Conservation (phyloP, 2,329 filamentous ascomycete genomes). For the Aspergillus pseudoviridinutans region DNA sequence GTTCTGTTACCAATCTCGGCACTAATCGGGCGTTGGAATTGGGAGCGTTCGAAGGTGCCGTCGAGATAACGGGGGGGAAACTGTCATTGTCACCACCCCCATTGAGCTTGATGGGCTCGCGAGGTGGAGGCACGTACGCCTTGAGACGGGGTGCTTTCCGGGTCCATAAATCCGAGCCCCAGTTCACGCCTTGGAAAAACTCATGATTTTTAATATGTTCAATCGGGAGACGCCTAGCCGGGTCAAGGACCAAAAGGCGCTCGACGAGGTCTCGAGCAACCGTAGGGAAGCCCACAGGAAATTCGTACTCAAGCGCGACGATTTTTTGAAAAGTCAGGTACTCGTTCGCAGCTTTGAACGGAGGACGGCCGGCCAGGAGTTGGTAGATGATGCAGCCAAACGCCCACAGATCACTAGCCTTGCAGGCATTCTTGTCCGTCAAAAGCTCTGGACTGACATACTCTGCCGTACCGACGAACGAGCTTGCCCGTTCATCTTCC, state of each 20-base stretch:
- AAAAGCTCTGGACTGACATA: conserved; percentile 98
- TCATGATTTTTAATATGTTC: conserved; percentile 96
- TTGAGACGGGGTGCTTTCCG: conserved; percentile 83
- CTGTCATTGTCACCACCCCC: conserved; percentile 42
- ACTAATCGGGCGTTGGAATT: conserved; percentile 56
- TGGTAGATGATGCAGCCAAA: conserved; percentile 99
- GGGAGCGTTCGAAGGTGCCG: conserved; percentile 36
- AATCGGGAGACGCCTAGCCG: conserved; percentile 75
- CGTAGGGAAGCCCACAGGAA: conserved; percentile 80
- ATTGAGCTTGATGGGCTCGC: conserved; percentile 75
- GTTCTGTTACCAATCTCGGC: conserved; percentile 82
- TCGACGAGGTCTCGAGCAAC: conserved; percentile 87
- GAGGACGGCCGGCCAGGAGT: conserved; percentile 87
- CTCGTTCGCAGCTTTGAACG: conserved; percentile 93
- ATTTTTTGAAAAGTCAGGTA: conserved; percentile 99
- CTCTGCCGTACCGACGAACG: conserved; percentile 95
- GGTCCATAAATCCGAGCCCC: conserved; percentile 83
- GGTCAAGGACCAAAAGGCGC: conserved; percentile 83
- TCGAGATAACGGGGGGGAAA: conserved; percentile 41
- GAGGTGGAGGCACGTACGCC: conserved; percentile 71
- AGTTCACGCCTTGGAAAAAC: conserved; percentile 84
- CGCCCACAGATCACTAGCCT: conserved; percentile 96
- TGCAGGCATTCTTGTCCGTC: conserved; percentile 94
- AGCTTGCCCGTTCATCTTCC: conserved; percentile 74
- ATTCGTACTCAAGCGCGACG: conserved; percentile 88